Conservation (phyloP, 768 basidiomycete species). For the Cystofilobasidium macerans region DNA sequence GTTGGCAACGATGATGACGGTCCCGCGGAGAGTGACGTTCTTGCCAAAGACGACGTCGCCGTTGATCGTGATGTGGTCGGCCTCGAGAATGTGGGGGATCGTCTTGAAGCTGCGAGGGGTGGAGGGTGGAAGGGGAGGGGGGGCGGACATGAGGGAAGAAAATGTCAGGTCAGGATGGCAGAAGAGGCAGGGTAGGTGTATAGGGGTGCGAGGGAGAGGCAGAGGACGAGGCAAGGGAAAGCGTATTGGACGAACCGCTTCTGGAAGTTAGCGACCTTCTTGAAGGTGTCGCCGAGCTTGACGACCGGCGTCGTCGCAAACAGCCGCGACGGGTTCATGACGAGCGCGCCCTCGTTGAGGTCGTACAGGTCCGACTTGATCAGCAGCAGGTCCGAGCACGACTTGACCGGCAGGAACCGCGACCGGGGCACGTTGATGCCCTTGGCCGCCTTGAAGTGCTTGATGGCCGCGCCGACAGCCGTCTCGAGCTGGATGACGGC, state of each 20-base stretch:
- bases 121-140: too few relatives aligned
- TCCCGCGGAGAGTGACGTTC: constrained; percentile 66
- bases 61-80: constrained; percentile 88
- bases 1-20: constrained; percentile 77
- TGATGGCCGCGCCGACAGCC: constrained; percentile 85
- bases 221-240: too few relatives aligned
- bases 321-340: constrained; percentile 72
- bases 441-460: constrained; percentile 52
- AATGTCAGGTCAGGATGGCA: too few relatives aligned
- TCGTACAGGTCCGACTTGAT: constrained; percentile 91
- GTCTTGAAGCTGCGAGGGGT: too few relatives aligned
- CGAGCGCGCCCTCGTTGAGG: constrained; percentile 72
- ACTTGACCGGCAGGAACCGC: constrained; percentile 76
- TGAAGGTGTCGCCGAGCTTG: constrained; percentile 94
- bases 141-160: too few relatives aligned
- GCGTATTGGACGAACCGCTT: too few relatives aligned
- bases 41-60: constrained; percentile 85
- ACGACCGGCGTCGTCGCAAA: constrained; percentile 80
- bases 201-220: too few relatives aligned
- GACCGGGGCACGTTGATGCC: constrained; percentile 90
- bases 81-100: constrained; percentile 76
- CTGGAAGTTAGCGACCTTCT: constrained; percentile 80
- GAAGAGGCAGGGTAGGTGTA: too few relatives aligned
- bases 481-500: constrained; percentile 80
- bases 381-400: constrained; percentile 72